Evolutionary conservation across 306 rosid species (phyloP).

Genomic region (Begonia fuchsioides): DNA sequence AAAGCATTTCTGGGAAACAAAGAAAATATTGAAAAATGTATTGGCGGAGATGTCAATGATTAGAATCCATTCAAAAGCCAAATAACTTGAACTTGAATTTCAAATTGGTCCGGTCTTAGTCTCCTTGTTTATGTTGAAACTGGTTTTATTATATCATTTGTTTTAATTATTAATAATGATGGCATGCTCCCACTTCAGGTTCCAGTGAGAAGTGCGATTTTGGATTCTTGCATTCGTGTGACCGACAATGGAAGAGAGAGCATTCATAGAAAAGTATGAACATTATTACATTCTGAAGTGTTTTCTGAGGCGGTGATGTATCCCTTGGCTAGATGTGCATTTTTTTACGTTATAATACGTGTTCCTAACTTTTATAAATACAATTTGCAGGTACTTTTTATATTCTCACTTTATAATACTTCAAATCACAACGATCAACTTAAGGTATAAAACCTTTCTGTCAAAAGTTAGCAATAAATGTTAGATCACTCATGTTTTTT

Average conservation of each 20-base stretch:
- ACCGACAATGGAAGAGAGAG: constrained; percentile 74
- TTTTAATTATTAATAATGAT: constrained; percentile 3
- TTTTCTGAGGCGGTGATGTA: constrained; percentile 1
- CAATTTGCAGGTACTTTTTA: constrained; percentile 39
- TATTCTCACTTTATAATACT: constrained; percentile 56
- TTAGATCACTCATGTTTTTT: background rate
- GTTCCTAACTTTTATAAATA: constrained; percentile 5
- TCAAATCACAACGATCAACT: constrained; percentile 60
- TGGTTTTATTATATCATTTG: background rate
- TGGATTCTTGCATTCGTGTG: constrained; percentile 57
- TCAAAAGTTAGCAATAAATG: background rate
- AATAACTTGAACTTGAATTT: no score
- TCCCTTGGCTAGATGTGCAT: constrained; percentile 4
- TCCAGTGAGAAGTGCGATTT: constrained; percentile 63
- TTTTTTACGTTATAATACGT: constrained; percentile 4
- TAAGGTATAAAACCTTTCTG: constrained; percentile 31
- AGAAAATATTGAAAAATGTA: no score
- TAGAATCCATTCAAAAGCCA: no score
- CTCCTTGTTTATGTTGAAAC: background rate
- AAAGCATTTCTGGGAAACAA: background rate
- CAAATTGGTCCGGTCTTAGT: background rate
- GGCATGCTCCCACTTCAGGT: constrained; percentile 30
- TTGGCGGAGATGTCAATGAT: no score
- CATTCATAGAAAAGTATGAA: constrained; percentile 43
- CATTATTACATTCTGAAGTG: background rate